These are phyloP conservation scores for Phytophthora parvispora DNA, from an alignment of 352 stramenopile genomes.

Conservation along the genomic window DNA sequence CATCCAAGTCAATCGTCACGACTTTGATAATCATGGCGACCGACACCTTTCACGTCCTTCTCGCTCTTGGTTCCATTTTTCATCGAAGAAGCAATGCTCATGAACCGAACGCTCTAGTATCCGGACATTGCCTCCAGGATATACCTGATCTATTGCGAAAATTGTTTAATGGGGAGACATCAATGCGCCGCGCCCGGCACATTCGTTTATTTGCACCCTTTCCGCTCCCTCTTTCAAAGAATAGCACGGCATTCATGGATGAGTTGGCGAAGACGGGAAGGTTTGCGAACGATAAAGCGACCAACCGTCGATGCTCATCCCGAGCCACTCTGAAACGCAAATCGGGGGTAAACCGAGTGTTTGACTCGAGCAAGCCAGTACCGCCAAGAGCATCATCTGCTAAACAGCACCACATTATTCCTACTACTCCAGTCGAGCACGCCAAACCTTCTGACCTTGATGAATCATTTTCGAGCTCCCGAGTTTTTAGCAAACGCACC, in stretches of 20 bases:
- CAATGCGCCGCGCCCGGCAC: no score
- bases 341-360: background rate
- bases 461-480: background rate
- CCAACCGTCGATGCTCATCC: no score
- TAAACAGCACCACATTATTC: constrained; percentile 4
- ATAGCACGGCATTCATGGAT: no score
- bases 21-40: constrained; percentile 14
- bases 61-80: constrained; percentile 18
- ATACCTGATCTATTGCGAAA: background rate
- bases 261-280: no score
- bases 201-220: constrained; percentile 12
- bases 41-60: constrained; percentile 7
- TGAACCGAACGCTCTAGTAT: background rate
- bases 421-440: background rate
- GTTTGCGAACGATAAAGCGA: no score
- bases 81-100: background rate
- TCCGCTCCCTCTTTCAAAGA: constrained; percentile 1
- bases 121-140: constrained; percentile 1
- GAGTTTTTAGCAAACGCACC: background rate
- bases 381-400: no score
- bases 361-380: background rate
- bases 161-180: background rate
- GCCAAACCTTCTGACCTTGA: no score
- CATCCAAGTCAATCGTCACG: constrained; percentile 9
- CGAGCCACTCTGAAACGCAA: no score